Evolutionary conservation across 495 filamentous ascomycete species (phyloP), one percentile per base, ranked within the genome.

Genomic region (Pyrenula massariospora): DNA sequence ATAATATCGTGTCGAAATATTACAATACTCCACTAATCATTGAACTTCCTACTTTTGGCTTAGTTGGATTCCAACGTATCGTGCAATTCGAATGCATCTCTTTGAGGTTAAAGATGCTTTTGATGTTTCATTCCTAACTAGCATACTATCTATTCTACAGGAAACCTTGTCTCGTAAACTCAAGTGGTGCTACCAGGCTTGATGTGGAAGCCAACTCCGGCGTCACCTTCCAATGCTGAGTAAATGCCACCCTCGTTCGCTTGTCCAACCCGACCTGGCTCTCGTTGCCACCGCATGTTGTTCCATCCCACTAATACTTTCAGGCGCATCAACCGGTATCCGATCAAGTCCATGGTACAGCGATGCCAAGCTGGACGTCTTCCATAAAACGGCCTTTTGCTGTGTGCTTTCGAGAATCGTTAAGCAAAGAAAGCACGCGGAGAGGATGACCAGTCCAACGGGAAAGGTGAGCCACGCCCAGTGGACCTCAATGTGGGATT

Each of bases 171-270:
- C n/a, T n/a, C n/a, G n/a, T n/a, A n/a, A n/a, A n/a, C n/a, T n/a
- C n/a, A 75, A 75, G 54, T 75, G 70, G 10, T 72, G 63, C 70
- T 74, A 52, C 1, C n/a, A 22, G n/a, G n/a, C n/a, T n/a, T n/a
- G n/a, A n/a, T 12, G 3, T 12, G 19, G 50, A 8, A 23, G n/a
- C 25, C n/a, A 56, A n/a, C n/a, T n/a, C n/a, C n/a, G n/a, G 31
- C 15, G 15, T 42, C 31, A 42, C 31, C 31, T 42, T 42, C 31
- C 31, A 42, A 42, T 42, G 31, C 31, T 42, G 31, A 42, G 31
- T 15, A 42, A 42, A 42, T 42, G 31, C 31, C 31, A 42, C 15
- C 31, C 31, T 15, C 31, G 5, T 42, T 42, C 31, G 31, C 31
- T 15, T 42, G 31, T 42, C 31, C 31, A 42, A 15, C 31, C 31